Conservation (phyloP, 140 eudicot genomes). For the Senecio squalidus region DNA sequence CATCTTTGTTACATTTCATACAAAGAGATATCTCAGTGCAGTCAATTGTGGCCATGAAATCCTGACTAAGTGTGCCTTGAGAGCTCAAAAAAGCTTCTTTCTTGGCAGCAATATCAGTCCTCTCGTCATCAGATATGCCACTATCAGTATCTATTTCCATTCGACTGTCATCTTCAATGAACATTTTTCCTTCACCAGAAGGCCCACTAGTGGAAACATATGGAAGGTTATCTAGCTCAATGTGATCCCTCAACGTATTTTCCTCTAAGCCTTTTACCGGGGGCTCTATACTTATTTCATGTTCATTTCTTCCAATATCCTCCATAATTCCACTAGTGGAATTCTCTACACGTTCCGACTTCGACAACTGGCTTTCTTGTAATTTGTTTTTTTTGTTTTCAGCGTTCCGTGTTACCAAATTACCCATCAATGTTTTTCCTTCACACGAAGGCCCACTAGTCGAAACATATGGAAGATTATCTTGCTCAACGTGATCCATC, state of each 20-base stretch:
- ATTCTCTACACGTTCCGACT: constrained; percentile 8
- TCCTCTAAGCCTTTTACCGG: constrained; percentile 4
- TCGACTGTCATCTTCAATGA: not conserved
- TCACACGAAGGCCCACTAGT: not conserved
- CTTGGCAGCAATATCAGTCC: constrained; percentile 28
- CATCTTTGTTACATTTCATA: constrained; percentile 59
- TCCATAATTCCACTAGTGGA: not conserved
- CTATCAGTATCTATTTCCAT: not conserved
- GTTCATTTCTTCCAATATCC: not conserved
- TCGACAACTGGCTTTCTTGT: constrained; percentile 1
- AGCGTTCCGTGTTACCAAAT: constrained; percentile 2
- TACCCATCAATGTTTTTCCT: not conserved
- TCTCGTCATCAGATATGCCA: constrained; percentile 8
- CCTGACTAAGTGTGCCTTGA: constrained; percentile 40
- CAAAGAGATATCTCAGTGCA: constrained; percentile 41
- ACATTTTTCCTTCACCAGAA: not conserved
- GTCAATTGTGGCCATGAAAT: constrained; percentile 41
- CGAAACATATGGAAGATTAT: not conserved
- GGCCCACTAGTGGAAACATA: not conserved
- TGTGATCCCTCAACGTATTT: constrained; percentile 1
- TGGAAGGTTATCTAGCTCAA: not conserved
- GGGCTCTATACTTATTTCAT: not conserved
- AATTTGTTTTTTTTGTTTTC: not conserved
- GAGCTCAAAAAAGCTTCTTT: constrained; percentile 42
- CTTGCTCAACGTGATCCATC: constrained; percentile 8